Evolutionary conservation across 805 yeast species (phyloP), one percentile per base, ranked within the genome.

Genomic region (Millerago galiae): DNA sequence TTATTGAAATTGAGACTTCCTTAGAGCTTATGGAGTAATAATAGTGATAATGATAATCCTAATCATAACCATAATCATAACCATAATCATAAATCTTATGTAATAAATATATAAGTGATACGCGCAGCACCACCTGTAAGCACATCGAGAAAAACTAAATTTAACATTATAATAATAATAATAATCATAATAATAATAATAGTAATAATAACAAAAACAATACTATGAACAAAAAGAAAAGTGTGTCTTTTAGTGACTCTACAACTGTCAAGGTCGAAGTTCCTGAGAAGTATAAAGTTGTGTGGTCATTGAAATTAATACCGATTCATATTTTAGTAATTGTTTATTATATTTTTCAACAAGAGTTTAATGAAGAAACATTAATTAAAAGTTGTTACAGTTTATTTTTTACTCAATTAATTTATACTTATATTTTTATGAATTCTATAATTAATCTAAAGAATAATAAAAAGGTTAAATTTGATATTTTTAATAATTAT

Each of bases 1-100:
- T 84, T 36, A 69, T 79, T 27, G 78, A 75, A 48, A 62, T 76
- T 35, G 83, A 77, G 47, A 72, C 70, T 37, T 62, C 70, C 2
- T 41, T 65, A 39, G 53, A 53, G 14, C 37, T 17, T 16, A 15
- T 32, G 17, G 35, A 32, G 18, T 17, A 7, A 21, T n/a, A n/a
- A n/a, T n/a, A n/a, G n/a, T n/a, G n/a, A n/a, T n/a, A n/a, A n/a
- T n/a, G n/a, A n/a, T n/a, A n/a, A n/a, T n/a, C n/a, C n/a, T n/a
- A n/a, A n/a, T n/a, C n/a, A n/a, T n/a, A n/a, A n/a, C n/a, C n/a
- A n/a, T n/a, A n/a, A n/a, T n/a, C n/a, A n/a, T n/a, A n/a, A 27
- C 29, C 29, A 27, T 27, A n/a, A 27, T 27, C n/a, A n/a, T n/a
- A n/a, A n/a, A n/a, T n/a, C n/a, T 13, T 8, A 28, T 28, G 15